These are phyloP conservation scores for Talaromyces sp. DNA, from an alignment of 2,329 filamentous ascomycete species.

Conservation along the genomic window DNA sequence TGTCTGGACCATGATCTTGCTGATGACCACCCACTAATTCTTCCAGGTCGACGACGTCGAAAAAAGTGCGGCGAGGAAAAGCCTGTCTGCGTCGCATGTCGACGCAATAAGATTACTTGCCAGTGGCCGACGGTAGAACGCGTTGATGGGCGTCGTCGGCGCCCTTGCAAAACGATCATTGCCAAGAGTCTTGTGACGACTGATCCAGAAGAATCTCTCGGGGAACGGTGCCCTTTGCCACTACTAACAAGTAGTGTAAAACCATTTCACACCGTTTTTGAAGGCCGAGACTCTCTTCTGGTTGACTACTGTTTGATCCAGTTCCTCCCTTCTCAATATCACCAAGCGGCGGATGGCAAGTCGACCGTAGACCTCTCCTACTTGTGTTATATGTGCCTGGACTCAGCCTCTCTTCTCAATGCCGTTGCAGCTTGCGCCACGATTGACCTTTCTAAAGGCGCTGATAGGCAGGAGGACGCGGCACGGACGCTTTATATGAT, in stretches of 20 bases:
- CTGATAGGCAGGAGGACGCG: background rate
- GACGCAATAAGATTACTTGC: conserved; percentile 1
- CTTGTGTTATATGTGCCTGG: conserved; percentile 8
- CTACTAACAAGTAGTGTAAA: background rate
- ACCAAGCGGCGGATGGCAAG: conserved; percentile 5
- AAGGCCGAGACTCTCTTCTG: background rate
- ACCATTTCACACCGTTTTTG: background rate
- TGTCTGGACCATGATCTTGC: background rate
- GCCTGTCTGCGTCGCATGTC: background rate
- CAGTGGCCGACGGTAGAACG: conserved; percentile 3
- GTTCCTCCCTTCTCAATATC: conserved; percentile 8
- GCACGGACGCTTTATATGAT: conserved; percentile 2
- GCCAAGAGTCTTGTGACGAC: background rate
- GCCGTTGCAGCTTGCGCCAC: conserved; percentile 7
- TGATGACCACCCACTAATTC: background rate
- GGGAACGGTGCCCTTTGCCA: background rate
- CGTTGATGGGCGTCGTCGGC: conserved; percentile 4
- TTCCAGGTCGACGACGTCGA: conserved; percentile 4
- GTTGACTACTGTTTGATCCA: conserved; percentile 5
- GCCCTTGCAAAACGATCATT: background rate
- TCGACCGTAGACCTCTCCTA: conserved; percentile 7
- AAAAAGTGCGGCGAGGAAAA: conserved; percentile 9
- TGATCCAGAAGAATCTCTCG: background rate
- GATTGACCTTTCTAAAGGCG: background rate
- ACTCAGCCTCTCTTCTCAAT: conserved; percentile 5